phyloP scores from a whole-genome alignment of 1,284 basidiomycete species.

The Athelia psychrophila region DNA sequence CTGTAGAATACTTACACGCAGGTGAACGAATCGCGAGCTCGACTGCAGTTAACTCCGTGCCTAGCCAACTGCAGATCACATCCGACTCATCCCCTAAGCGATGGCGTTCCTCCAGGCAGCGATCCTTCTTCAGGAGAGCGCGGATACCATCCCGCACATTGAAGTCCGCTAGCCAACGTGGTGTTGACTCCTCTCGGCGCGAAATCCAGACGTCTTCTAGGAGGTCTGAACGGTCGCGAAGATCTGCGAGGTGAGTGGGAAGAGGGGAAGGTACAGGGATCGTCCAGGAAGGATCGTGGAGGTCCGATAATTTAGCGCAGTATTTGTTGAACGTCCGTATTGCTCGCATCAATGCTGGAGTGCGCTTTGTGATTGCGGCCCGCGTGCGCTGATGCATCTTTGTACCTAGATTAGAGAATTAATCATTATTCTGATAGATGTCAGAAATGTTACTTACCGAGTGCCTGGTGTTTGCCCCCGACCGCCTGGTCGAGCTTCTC shows the following conservation, averaged over 20 bases:
- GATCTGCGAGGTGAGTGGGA: conserved; percentile 21
- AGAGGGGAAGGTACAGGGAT: conserved; percentile 30
- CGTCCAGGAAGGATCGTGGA: conserved; percentile 20
- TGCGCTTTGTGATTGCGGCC: conserved; percentile 28
- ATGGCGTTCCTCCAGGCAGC: conserved; percentile 23
- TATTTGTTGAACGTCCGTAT: conserved; percentile 33
- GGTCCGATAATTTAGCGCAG: conserved; percentile 22
- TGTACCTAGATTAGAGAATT: conserved; percentile 22
- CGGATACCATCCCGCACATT: conserved; percentile 28
- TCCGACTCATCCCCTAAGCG: conserved; percentile 19
- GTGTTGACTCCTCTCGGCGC: conserved; percentile 11
- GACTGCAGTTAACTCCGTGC: conserved; percentile 10
- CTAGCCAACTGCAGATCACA: conserved; percentile 22
- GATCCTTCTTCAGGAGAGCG: conserved; percentile 23
- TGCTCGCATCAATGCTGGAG: conserved; percentile 26
- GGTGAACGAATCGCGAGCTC: conserved; percentile 8
- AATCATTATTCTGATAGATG: neutral
- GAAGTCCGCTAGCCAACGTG: conserved; percentile 31
- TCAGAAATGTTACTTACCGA: conserved; percentile 22
- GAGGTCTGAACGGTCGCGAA: conserved; percentile 24
- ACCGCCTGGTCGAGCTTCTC: conserved; percentile 32
- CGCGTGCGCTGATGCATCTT: conserved; percentile 35
- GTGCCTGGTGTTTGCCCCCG: conserved; percentile 24
- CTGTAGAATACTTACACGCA: neutral
- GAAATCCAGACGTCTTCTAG: conserved; percentile 40